Evolutionary conservation across 176 grass and related monocot genomes (phyloP), one percentile per base, ranked within the genome.

Genomic region (Eleusine indica): DNA sequence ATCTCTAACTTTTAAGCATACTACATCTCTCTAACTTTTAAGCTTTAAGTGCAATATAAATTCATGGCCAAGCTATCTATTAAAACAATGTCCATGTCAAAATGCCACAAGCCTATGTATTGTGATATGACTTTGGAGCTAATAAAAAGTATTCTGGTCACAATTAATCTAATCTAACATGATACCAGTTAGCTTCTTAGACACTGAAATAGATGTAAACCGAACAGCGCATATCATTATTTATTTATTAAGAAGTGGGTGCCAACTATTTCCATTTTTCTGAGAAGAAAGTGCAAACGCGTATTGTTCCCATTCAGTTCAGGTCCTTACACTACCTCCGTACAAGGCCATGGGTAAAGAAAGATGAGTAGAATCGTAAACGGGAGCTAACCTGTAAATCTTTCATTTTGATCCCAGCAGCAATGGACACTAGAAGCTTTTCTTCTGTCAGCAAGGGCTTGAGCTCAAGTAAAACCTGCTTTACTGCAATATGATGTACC

Each of bases 331-430:
- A 60, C 21, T 60, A 22, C 21, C 15, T 22, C 5, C 30, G 2
- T 0, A 39, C 13, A 39, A 48, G 40, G 12, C 22, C 21, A 68
- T 4, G 22, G 69, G 15, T 35, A 44, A 15, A 35, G 2, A 22
- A 18, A 71, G 14, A 38, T 1, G 18, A 77, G 32, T 56, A 39
- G 37, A 58, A 5, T n/a, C 3, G 1, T 3, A 73, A 62, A 70
- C 48, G 48, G 53, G 21, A 43, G 66, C 38, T 73, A 62, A 99
- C 96, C 96, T 99, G 93, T 49, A 99, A 64, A 87, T 99, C 93
- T 84, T 94, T 81, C 89, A 99, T 90, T 84, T 96, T 99, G 78
- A 99, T 94, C 66, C 96, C 96, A 5, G 96, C 96, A 80, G 96
- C 96, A 77, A 99, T 90, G 18, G 97, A 99, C 19, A 99, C 97